Conservation (phyloP, 345 rosid genomes). For the Ricinus communis region DNA sequence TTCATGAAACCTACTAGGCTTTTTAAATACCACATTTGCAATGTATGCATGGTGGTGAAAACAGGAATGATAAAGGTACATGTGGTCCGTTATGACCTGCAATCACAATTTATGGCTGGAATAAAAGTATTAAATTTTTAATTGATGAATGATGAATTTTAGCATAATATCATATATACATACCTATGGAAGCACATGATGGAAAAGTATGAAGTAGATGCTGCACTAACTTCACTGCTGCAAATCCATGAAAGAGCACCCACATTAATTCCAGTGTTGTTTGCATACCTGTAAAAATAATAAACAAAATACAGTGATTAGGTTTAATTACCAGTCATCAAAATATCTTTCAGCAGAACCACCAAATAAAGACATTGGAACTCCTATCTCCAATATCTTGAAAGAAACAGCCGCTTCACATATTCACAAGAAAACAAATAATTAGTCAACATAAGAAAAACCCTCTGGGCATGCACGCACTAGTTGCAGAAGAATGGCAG, state of each 20-base stretch:
- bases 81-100: not conserved
- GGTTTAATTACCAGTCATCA: not conserved
- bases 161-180: slow-evolving; percentile 27
- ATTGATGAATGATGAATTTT: too few species aligned
- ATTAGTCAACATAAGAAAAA: not conserved
- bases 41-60: not conserved
- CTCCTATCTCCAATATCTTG: not conserved
- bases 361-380: not conserved
- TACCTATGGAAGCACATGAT: slow-evolving; percentile 88
- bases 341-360: too few species aligned
- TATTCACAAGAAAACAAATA: not conserved
- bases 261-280: slow-evolving; percentile 53
- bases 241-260: slow-evolving; percentile 76
- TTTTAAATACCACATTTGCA: not conserved
- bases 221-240: slow-evolving; percentile 61
- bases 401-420: not conserved
- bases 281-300: slow-evolving; percentile 50
- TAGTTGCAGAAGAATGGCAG: not conserved
- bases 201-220: slow-evolving; percentile 74
- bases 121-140: too few species aligned
- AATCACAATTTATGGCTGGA: too few species aligned
- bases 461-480: not conserved
- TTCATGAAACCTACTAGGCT: not conserved
- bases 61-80: not conserved
- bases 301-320: slow-evolving; percentile 1